Conservation (phyloP, 805 yeast genomes). For the Hermanozyma aechmeae region DNA sequence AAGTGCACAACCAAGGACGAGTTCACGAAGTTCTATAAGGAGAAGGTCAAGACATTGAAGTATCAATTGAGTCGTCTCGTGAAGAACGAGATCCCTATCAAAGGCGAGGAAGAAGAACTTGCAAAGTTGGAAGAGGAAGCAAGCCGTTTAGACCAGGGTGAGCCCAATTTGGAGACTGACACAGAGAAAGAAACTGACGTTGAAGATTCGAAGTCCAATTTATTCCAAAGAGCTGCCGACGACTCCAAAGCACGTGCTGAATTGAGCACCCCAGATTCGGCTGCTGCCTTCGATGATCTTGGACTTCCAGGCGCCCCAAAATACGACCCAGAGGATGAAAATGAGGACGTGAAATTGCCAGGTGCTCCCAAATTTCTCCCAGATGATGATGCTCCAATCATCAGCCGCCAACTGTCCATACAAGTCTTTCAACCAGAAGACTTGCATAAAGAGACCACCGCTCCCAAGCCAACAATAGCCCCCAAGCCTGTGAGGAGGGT, state of each 20-base stretch:
- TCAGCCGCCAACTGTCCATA: conserved; percentile 29
- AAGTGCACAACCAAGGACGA: conserved; percentile 57
- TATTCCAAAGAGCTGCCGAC: too few species aligned
- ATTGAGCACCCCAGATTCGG: too few species aligned
- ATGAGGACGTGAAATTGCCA: conserved; percentile 21
- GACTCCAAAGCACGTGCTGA: too few species aligned
- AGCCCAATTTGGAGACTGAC: too few species aligned
- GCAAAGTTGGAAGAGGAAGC: not conserved
- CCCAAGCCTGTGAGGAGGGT: not conserved
- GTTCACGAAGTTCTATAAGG: conserved; percentile 36
- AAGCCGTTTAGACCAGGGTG: not conserved
- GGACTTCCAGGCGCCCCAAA: conserved; percentile 35
- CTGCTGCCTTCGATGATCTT: conserved; percentile 4
- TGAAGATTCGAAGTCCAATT: too few species aligned
- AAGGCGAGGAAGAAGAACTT: conserved; percentile 20
- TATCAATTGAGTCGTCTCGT: conserved; percentile 27
- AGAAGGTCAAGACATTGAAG: conserved; percentile 42
- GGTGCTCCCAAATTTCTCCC: conserved; percentile 36
- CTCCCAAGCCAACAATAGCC: not conserved
- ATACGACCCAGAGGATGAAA: conserved; percentile 17
- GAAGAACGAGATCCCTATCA: conserved; percentile 24
- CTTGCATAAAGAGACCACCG: not conserved
- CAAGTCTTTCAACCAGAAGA: conserved; percentile 21
- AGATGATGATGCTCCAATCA: conserved; percentile 26
- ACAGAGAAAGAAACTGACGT: too few species aligned